These are phyloP conservation scores for Ceriops decandra DNA, from an alignment of 345 rosid species.

Conservation along the genomic window DNA sequence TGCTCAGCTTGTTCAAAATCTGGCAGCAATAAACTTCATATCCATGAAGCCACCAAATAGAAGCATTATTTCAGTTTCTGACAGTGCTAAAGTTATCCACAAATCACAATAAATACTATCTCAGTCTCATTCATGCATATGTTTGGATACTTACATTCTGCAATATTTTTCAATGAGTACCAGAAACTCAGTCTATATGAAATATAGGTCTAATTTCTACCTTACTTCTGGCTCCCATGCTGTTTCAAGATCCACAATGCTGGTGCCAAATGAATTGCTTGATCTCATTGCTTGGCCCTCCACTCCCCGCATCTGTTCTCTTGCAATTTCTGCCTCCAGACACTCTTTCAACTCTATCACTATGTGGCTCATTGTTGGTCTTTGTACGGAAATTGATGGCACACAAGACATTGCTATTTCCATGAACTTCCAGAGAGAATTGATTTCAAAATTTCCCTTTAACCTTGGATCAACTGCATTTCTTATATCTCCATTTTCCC, in stretches of 20 bases:
- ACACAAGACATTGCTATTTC: conserved; percentile 45
- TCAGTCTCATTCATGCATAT: too few relatives aligned
- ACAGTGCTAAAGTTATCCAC: too few relatives aligned
- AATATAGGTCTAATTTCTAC: conserved; percentile 3
- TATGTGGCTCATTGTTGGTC: conserved; percentile 39
- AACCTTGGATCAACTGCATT: conserved; percentile 41
- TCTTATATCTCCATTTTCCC: conserved; percentile 33
- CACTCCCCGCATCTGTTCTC: not conserved
- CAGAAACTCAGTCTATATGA: too few relatives aligned
- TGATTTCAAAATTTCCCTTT: conserved; percentile 24
- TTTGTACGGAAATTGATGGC: conserved; percentile 17
- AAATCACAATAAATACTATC: too few relatives aligned
- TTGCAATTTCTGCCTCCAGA: conserved; percentile 20
- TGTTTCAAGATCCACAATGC: conserved; percentile 11
- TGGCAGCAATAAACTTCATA: too few relatives aligned
- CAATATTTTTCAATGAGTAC: too few relatives aligned
- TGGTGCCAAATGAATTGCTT: conserved; percentile 15
- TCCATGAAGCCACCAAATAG: too few relatives aligned
- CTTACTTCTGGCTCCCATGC: conserved; percentile 18
- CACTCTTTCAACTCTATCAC: conserved; percentile 40
- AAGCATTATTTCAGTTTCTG: too few relatives aligned
- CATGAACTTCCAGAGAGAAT: conserved; percentile 40
- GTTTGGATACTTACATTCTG: too few relatives aligned
- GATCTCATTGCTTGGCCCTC: not conserved
- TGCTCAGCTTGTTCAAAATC: too few relatives aligned